Percentiles rank a stretch among this genome's conserved stretches.
phyloP scores from a whole-genome alignment of 2,329 filamentous ascomycete species.

The Sarocladiaceae sp. region DNA sequence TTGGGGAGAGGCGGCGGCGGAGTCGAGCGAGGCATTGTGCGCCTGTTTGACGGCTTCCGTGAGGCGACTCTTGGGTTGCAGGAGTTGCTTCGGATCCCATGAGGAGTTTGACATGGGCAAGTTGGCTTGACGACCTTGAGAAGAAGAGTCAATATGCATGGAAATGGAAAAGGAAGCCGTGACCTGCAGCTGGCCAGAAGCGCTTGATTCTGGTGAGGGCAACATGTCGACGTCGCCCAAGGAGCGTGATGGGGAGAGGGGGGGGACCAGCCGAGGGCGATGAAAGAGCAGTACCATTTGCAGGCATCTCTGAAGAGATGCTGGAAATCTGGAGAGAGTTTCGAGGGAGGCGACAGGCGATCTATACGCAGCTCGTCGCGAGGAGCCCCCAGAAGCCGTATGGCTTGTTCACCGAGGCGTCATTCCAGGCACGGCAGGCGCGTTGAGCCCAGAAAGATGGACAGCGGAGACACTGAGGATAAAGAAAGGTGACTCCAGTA shows the following conservation, averaged over 20 bases:
- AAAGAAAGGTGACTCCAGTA: not conserved
- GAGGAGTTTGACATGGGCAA: not conserved
- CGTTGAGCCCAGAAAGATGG: too few relatives aligned
- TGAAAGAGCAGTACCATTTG: conserved; percentile 21
- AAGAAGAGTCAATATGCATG: not conserved
- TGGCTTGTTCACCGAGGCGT: not conserved
- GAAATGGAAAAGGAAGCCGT: not conserved
- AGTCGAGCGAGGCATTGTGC: not conserved
- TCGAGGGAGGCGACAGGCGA: not conserved
- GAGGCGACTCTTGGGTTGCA: conserved; percentile 1
- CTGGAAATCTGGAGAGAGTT: conserved; percentile 16
- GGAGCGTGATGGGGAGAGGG: not conserved
- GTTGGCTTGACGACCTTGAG: conserved; percentile 1
- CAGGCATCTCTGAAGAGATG: conserved; percentile 23
- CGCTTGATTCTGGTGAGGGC: conserved; percentile 5
- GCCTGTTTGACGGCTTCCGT: not conserved
- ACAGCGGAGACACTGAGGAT: not conserved
- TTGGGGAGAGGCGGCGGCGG: not conserved
- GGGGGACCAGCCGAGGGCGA: not conserved
- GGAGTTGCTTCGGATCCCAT: conserved; percentile 6
- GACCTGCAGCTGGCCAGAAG: conserved; percentile 2
- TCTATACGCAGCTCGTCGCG: not conserved
- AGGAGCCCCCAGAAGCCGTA: not conserved
- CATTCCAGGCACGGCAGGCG: conserved; percentile 3
- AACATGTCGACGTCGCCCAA: not conserved